Base-by-base conservation (phyloP, 1,139 yeast genomes). In the Sugiyamaella pinicola region DNA sequence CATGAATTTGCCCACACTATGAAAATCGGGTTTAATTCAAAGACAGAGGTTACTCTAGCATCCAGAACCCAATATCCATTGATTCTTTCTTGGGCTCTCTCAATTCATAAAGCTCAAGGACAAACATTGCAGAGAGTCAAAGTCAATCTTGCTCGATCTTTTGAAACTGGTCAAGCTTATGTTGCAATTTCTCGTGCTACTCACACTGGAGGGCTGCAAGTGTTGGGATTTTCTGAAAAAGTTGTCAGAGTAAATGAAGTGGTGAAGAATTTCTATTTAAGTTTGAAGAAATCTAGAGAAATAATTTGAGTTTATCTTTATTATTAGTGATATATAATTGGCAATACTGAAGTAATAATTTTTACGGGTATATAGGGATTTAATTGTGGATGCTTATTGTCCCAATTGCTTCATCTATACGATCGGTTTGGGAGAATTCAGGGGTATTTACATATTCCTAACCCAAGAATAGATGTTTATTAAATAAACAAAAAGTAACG, bases 121-220 rank as follows among this genome's bases (percentile, higher is more conserved):
- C 96, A 89, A 71, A 87, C 97, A 0, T 76, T 89, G 49, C 84
- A 81, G 38, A 70, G 95, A 53, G 83, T 89, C n/a, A 78, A 81
- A 58, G 93, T 89, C 4, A 95, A 89, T 63, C 72, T 89, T 52
- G 73, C 78, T 28, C 79, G 77, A 59, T 80, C 84, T 28, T 89
- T 89, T 65, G 96, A 88, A 66, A 84, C 81, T 47, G 96, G 96
- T 12, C 96, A 88, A 64, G 93, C 86, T 2, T 88, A 88, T 64
- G 96, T 90, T 18, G 97, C 99, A 0, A 74, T 91, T 34, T 87
- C 96, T 35, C 79, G 99, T 71, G 96, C 97, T 2, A 87, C 86
- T 0, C 79, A 84, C 40, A 82, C 82, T 57, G 89, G 85, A 7
- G 77, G 81, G 26, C 74, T 91, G 15, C 95, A 91, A 67, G 83